Base-by-base conservation (phyloP, 2,329 filamentous ascomycete genomes). In the Dactylonectria macrodidyma region DNA sequence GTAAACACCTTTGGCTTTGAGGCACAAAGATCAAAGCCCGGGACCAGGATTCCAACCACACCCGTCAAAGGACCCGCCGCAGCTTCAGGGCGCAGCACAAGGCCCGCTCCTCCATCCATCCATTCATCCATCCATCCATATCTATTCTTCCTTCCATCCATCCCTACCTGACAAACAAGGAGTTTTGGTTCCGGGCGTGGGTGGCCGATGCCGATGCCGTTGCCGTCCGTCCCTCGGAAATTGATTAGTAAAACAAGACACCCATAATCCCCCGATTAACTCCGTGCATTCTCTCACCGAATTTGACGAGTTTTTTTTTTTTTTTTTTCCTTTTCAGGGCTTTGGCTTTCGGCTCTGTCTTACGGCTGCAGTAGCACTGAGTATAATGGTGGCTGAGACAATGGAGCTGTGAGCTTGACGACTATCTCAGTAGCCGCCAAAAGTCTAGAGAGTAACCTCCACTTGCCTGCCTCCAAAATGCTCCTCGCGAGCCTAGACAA, bases 231-330 rank as follows among this genome's bases (percentile, higher is more conserved):
- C 54, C 38, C 55, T 62, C 59, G 59, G 62, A 26, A 52, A 38
- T 33, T 59, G 68, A 68, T 68, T 70, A 67, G 63, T 50, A 58
- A 73, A 57, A 47, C 44, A 63, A 58, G 50, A 55, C 63, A 34
- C 10, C 36, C 48, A 30, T 54, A 36, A 41, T 16, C 54, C 24
- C 54, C 61, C 54, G 47, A 46, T 33, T 50, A 48, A 47, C 19
- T 41, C 55, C 47, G 55, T 47, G 44, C 63, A 65, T 62, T 65
- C 63, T 36, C 51, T 46, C 61, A 30, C 30, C 30, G 34, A 10
- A 16, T 10, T n/a, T 52, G 26, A 52, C 50, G 11, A 10, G 34
- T 41, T 36, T 30, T 9, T 36, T 54, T 38, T 9, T 6, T 6
- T 26, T 30, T 30, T 30, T 7, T 30, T 30, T 30, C 7, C 26